Percentiles rank a stretch among this genome's conserved stretches.
phyloP scores from a whole-genome alignment of 2,329 filamentous ascomycete species.

The Cladosporium sp. region DNA sequence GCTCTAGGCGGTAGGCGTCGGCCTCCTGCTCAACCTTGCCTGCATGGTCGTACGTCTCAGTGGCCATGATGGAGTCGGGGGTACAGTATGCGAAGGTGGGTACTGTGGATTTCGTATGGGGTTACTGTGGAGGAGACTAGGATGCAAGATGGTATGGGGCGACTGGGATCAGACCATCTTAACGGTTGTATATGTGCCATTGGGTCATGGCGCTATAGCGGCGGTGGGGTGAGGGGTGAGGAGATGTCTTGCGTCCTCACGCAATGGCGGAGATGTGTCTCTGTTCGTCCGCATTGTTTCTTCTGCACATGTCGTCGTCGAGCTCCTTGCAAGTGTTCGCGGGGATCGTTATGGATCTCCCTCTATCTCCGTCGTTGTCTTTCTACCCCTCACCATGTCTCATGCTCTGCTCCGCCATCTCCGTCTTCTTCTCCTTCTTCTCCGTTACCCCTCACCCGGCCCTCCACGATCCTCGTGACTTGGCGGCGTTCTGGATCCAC shows the following conservation, averaged over 20 bases:
- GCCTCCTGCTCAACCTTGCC: constrained; percentile 7
- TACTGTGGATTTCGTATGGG: not conserved
- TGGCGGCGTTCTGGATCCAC: not conserved
- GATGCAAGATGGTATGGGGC: too few relatives aligned
- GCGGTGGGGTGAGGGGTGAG: too few relatives aligned
- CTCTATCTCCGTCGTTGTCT: too few relatives aligned
- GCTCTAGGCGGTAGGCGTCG: constrained; percentile 16
- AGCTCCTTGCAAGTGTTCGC: too few relatives aligned
- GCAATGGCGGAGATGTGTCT: not conserved
- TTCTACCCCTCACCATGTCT: too few relatives aligned
- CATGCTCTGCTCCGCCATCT: not conserved
- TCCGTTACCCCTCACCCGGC: not conserved
- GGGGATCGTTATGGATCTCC: too few relatives aligned
- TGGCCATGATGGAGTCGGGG: not conserved
- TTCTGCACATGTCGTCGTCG: not conserved
- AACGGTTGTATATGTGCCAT: not conserved
- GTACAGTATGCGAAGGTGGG: not conserved
- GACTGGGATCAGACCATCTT: not conserved
- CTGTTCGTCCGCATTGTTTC: not conserved
- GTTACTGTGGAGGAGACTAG: too few relatives aligned
- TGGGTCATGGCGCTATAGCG: not conserved
- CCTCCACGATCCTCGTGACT: not conserved
- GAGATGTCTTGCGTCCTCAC: not conserved
- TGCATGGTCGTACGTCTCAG: constrained; percentile 16
- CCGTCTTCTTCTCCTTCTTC: not conserved